Evolutionary conservation across 2,329 filamentous ascomycete genomes (phyloP).

Genomic region (Lasiodiplodia sp.): DNA sequence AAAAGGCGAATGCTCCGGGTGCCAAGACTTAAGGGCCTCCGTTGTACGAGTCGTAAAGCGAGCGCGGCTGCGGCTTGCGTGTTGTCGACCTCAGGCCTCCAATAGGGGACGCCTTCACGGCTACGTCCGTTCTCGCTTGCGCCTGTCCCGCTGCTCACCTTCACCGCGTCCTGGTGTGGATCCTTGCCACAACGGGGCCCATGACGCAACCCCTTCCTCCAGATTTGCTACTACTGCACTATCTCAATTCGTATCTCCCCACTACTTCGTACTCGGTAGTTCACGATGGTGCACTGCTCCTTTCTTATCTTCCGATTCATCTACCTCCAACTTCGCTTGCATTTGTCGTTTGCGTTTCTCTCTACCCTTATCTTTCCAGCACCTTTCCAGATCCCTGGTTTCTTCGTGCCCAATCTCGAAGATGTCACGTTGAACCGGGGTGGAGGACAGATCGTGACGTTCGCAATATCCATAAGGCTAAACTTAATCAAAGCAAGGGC

Average conservation of each 20-base stretch:
- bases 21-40: slow-evolving; percentile 2
- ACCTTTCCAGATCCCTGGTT: not conserved
- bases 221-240: not conserved
- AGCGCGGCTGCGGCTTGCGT: slow-evolving; percentile 9
- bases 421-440: not conserved
- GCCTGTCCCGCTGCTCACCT: not conserved
- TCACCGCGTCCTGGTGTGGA: not conserved
- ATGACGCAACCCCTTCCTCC: slow-evolving; percentile 13
- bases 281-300: not conserved
- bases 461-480: slow-evolving; percentile 16
- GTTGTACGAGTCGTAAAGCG: slow-evolving; percentile 9
- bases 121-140: slow-evolving; percentile 10
- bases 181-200: no score
- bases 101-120: slow-evolving; percentile 8
- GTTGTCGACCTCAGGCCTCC: slow-evolving; percentile 8
- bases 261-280: not conserved
- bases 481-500: slow-evolving; percentile 14
- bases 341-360: not conserved
- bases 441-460: not conserved
- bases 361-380: not conserved
- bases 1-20: slow-evolving; percentile 13
- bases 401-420: not conserved
- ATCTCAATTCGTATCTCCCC: not conserved
- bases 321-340: not conserved
- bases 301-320: not conserved